Evolutionary conservation across 768 basidiomycete genomes (phyloP).

Genomic region (Paxillus ammoniavirescens): DNA sequence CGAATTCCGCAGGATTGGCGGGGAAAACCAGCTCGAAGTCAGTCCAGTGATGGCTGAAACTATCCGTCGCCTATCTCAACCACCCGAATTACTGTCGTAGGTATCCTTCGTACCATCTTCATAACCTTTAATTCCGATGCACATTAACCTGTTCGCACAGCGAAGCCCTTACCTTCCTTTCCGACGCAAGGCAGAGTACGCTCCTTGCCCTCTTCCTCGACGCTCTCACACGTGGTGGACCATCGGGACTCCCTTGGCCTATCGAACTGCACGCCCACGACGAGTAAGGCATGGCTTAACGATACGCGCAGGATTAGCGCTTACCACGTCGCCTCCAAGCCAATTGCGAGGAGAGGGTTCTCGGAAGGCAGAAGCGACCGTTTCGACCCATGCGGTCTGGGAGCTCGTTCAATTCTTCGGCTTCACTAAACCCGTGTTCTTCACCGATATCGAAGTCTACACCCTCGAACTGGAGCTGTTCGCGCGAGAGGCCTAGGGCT

Average conservation of each 20-base stretch:
- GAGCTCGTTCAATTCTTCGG: neutral
- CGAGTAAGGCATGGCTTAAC: neutral
- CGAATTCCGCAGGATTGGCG: slow-evolving; percentile 78
- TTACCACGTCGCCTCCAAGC: slow-evolving; percentile 58
- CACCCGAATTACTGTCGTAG: slow-evolving; percentile 67
- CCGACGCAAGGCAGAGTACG: slow-evolving; percentile 78
- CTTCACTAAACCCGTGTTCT: neutral
- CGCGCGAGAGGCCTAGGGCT: neutral
- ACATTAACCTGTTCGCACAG: slow-evolving; percentile 31
- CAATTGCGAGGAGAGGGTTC: slow-evolving; percentile 52
- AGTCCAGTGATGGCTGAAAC: slow-evolving; percentile 64
- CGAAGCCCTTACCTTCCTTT: slow-evolving; percentile 74
- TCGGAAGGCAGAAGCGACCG: slow-evolving; percentile 19
- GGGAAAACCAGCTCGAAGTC: slow-evolving; percentile 74
- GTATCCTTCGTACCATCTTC: slow-evolving; percentile 2
- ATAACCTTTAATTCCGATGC: neutral
- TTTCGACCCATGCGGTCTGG: slow-evolving; percentile 10
- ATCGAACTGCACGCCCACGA: slow-evolving; percentile 99
- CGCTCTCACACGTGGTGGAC: slow-evolving; percentile 86
- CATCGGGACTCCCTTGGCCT: slow-evolving; percentile 80
- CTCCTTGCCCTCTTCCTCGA: slow-evolving; percentile 81
- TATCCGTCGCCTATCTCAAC: slow-evolving; percentile 66
- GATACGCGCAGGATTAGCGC: slow-evolving; percentile 29
- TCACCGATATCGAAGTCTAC: neutral
- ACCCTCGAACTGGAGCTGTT: neutral